Base-by-base conservation (phyloP, 2,329 filamentous ascomycete species). In the Neopestalotiopsis rosae region DNA sequence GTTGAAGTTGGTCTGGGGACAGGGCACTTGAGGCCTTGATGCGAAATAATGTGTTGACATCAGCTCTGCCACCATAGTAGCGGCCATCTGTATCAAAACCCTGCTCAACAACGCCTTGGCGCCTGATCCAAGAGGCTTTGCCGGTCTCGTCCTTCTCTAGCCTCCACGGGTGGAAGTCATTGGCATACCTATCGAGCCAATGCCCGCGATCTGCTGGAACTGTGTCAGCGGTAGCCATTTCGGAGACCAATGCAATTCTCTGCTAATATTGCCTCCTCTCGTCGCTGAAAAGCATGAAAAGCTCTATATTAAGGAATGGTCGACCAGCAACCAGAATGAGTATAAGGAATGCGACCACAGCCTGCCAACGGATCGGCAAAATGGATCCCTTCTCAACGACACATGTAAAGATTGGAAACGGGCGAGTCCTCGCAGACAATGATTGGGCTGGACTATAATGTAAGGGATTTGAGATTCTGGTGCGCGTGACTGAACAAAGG, bases 31-130 rank as follows among this genome's bases (percentile, higher is more conserved):
- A 68, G 34, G 73, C 42, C 24, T 67, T 65, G n/a, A 70, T 49
- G 2, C 52, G 68, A 17, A 75, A 65, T 52, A 72, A 65, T 14
- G 70, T 38, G 34, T 70, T 74, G 28, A 76, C 67, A 56, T 76
- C 74, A 14, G 74, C 74, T 45, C 74, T 69, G 17, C 74, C 74
- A 17, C 70, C 73, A 34, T 72, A 70, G 58, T 74, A 73, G 20
- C 68, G 69, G 13, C 74, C 74, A 61, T 76, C 74, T 3, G 69
- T 40, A 68, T 76, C 73, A 68, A 76, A 76, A n/a, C 67, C 66
- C n/a, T 69, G 65, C 61, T 76, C 74, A 17, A 74, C 68, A 2
- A 75, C 34, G 17, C 59, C 59, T 30, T 62, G 59, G 13, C 59
- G 59, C n/a, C 59, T 62, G 20, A 30, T 17, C 34, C 59, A 62